phyloP scores from a whole-genome alignment of 306 rosid genomes.

The Cicer yamashitae region DNA sequence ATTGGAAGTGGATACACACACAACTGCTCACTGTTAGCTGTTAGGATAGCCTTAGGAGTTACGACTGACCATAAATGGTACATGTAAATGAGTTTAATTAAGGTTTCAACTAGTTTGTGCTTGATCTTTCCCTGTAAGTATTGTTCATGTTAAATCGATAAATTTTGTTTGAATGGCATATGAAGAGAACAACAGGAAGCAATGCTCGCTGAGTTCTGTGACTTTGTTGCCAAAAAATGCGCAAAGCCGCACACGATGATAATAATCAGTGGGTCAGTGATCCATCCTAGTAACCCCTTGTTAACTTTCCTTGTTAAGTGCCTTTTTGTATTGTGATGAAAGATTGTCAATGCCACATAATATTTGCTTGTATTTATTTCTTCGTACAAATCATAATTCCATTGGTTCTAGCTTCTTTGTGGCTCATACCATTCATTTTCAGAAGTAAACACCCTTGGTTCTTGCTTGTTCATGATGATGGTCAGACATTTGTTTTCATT shows the following conservation, averaged over 20 bases:
- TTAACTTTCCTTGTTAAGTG: neutral
- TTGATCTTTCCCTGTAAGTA: slow-evolving; percentile 4
- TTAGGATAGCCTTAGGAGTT: slow-evolving; percentile 19
- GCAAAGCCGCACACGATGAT: neutral
- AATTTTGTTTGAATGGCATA: slow-evolving; percentile 21
- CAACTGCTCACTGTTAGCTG: slow-evolving; percentile 8
- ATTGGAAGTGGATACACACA: slow-evolving; percentile 8
- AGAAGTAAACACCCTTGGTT: neutral
- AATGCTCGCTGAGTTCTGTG: neutral
- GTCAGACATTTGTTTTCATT: neutral
- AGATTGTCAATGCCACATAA: neutral
- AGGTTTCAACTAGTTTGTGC: slow-evolving; percentile 8
- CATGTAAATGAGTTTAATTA: slow-evolving; percentile 13
- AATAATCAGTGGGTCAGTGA: neutral
- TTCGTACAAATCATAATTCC: neutral
- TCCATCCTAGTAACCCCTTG: neutral
- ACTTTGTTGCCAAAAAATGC: slow-evolving; percentile 3
- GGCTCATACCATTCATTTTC: neutral
- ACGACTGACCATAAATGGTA: slow-evolving; percentile 35
- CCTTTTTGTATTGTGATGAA: neutral
- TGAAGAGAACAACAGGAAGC: slow-evolving; percentile 8
- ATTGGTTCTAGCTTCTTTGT: neutral
- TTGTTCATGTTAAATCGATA: slow-evolving; percentile 19
- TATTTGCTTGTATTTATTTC: slow-evolving; percentile 2
- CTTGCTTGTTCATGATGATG: neutral